A percentile compares a stretch with the other conserved stretches of the same genome.
phyloP scores from a whole-genome alignment of 331 rosid species.

The Erythrophleum ivorense region DNA sequence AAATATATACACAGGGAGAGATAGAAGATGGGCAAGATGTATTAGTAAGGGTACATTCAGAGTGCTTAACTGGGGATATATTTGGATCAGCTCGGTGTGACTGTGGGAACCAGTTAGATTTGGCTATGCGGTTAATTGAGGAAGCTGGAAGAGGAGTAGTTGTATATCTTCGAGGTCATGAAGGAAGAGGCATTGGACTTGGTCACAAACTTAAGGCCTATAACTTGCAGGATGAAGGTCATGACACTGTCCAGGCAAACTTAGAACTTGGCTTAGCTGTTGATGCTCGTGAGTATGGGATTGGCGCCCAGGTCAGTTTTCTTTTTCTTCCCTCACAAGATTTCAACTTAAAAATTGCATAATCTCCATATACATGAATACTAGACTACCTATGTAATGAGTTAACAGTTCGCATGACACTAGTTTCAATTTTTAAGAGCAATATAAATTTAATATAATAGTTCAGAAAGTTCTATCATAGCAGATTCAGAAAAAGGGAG shows the following conservation, averaged over 20 bases:
- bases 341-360: too few species aligned
- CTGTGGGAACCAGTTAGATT: slow-evolving; percentile 86
- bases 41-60: slow-evolving; percentile 86
- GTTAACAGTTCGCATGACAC: too few species aligned
- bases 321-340: neutral
- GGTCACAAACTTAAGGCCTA: slow-evolving; percentile 91
- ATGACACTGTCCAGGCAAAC: slow-evolving; percentile 84
- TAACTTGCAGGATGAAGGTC: slow-evolving; percentile 84
- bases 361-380: neutral
- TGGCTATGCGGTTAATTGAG: slow-evolving; percentile 80
- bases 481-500: too few species aligned
- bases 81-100: slow-evolving; percentile 89
- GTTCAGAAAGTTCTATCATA: too few species aligned
- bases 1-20: slow-evolving; percentile 56
- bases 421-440: too few species aligned
- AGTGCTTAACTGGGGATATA: slow-evolving; percentile 91
- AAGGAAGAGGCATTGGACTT: slow-evolving; percentile 89
- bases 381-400: too few species aligned
- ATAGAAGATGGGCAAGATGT: slow-evolving; percentile 79
- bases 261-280: slow-evolving; percentile 81
- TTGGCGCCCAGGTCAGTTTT: slow-evolving; percentile 75
- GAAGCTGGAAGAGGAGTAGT: slow-evolving; percentile 79
- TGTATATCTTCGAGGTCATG: slow-evolving; percentile 90
- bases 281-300: slow-evolving; percentile 89
- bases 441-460: too few species aligned